Percentiles rank a stretch among this genome's conserved stretches.
Evolutionary conservation across 106 monocot species (phyloP).

Genomic region (Dactylorhiza incarnata): DNA sequence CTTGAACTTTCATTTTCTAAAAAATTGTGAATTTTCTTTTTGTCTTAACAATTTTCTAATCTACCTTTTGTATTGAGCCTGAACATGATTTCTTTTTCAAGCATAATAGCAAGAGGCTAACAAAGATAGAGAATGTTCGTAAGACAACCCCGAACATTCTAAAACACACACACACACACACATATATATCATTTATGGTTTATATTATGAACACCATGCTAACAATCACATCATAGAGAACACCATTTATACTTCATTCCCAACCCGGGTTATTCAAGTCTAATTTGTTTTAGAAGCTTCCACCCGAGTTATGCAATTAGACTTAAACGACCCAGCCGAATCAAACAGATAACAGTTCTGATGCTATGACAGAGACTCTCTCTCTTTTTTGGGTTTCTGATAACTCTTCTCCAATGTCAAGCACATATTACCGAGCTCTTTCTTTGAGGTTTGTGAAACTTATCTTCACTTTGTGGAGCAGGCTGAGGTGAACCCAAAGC

Average conservation of each 20-base stretch:
- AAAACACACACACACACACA: too few species aligned
- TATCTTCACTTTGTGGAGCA: conserved; percentile 6
- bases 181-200: too few species aligned
- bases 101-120: not conserved
- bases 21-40: not conserved
- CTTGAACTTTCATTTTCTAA: not conserved
- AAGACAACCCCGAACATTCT: too few species aligned
- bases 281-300: too few species aligned
- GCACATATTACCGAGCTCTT: not conserved
- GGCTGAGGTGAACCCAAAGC: conserved; percentile 41
- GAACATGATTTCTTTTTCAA: not conserved
- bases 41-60: not conserved
- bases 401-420: not conserved
- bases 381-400: not conserved
- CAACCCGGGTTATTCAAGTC: too few species aligned
- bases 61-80: not conserved
- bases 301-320: not conserved
- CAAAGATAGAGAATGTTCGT: not conserved
- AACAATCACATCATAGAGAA: too few species aligned
- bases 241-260: too few species aligned
- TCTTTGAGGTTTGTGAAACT: not conserved
- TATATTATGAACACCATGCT: too few species aligned
- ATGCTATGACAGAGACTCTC: not conserved
- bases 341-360: too few species aligned
- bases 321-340: too few species aligned